Conservation (phyloP, 441 rosid genomes). For the Hypseocharis bilobata region DNA sequence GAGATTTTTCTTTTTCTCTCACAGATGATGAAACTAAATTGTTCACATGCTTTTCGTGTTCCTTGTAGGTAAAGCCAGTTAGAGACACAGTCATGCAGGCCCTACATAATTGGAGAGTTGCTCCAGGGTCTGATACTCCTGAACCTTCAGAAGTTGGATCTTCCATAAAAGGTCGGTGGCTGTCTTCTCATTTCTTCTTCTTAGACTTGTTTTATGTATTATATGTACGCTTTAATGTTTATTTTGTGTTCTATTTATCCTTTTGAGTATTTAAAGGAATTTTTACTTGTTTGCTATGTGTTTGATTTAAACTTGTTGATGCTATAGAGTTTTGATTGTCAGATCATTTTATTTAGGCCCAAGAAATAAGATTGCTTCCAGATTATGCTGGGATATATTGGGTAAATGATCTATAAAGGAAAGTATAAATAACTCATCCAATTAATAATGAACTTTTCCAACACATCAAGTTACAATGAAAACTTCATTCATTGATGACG, state of each 20-base stretch:
- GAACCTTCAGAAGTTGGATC: constrained; percentile 74
- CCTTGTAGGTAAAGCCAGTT: constrained; percentile 77
- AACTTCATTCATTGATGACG: too few relatives aligned
- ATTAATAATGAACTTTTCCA: background rate
- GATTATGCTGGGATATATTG: too few relatives aligned
- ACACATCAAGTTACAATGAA: background rate
- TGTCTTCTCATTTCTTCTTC: constrained; percentile 7
- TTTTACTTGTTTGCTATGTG: too few relatives aligned
- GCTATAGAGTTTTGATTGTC: too few relatives aligned
- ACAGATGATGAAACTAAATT: constrained; percentile 9
- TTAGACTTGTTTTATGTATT: background rate
- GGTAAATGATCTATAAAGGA: background rate
- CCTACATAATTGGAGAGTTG: constrained; percentile 63
- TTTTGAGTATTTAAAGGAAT: too few relatives aligned
- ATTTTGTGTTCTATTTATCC: too few relatives aligned
- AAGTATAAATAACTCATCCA: background rate
- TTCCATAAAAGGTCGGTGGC: constrained; percentile 53
- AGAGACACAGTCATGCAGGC: constrained; percentile 68
- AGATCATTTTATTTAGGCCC: too few relatives aligned
- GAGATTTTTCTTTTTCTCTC: constrained; percentile 6
- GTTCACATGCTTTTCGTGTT: constrained; percentile 14
- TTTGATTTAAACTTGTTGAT: too few relatives aligned
- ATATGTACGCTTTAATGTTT: background rate
- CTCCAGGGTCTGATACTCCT: constrained; percentile 52
- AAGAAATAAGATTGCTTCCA: too few relatives aligned